A percentile compares a stretch with the other conserved stretches of the same genome.
These are phyloP conservation scores for Plectosphaerella cucumerina DNA, from an alignment of 2,329 filamentous ascomycete genomes.

Conservation along the genomic window DNA sequence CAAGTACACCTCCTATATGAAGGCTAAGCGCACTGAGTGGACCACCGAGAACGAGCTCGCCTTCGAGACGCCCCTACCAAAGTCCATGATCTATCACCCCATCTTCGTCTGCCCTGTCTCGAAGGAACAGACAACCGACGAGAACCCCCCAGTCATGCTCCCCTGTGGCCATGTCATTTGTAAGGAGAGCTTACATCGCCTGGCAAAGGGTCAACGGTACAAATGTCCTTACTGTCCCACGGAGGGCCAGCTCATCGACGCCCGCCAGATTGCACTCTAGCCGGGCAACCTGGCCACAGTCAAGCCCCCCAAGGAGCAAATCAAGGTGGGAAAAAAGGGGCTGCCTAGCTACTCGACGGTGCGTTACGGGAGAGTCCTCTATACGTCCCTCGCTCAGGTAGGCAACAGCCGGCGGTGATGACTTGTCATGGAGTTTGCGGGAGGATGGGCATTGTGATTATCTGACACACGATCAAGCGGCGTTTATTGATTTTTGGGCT, in stretches of 20 bases:
- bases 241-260: conserved; percentile 75
- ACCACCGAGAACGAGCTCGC: conserved; percentile 87
- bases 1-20: conserved; percentile 85
- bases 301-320: too few relatives aligned
- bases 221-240: conserved; percentile 96
- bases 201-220: conserved; percentile 76
- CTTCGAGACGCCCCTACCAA: conserved; percentile 62
- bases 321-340: not conserved
- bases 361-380: too few relatives aligned
- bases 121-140: conserved; percentile 91
- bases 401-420: too few relatives aligned
- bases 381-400: too few relatives aligned
- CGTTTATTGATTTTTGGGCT: too few relatives aligned
- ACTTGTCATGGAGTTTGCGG: too few relatives aligned
- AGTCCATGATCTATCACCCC: conserved; percentile 74
- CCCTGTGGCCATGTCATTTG: conserved; percentile 94
- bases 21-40: conserved; percentile 90
- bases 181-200: conserved; percentile 72
- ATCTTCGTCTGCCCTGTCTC: conserved; percentile 98
- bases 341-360: not conserved
- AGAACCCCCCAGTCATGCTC: conserved; percentile 95
- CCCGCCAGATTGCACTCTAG: conserved; percentile 65
- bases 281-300: not conserved
- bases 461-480: too few relatives aligned
- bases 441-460: too few relatives aligned